Conservation (phyloP, 345 rosid genomes). For the Eucalyptus cloeziana region DNA sequence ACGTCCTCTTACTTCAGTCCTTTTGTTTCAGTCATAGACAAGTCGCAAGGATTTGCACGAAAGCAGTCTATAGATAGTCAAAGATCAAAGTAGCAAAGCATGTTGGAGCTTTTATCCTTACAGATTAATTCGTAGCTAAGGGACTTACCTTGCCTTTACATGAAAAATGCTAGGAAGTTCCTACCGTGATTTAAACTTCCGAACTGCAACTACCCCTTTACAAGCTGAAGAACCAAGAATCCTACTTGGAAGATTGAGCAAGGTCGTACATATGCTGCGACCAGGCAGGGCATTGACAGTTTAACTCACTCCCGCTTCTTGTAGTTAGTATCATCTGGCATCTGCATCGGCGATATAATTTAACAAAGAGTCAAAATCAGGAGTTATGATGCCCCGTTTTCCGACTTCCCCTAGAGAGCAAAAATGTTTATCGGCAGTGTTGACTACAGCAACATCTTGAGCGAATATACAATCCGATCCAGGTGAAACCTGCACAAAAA, state of each 20-base stretch:
- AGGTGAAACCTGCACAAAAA: conserved; percentile 50
- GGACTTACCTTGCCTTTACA: background rate
- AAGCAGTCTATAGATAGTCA: background rate
- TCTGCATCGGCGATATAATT: background rate
- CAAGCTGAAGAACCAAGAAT: background rate
- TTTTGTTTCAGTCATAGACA: background rate
- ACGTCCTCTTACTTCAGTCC: background rate
- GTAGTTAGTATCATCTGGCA: background rate
- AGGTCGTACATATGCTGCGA: background rate
- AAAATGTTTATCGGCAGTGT: conserved; percentile 23
- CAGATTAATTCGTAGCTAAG: background rate
- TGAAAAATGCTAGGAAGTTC: background rate
- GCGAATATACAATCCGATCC: conserved; percentile 31
- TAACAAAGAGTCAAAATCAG: conserved; percentile 32
- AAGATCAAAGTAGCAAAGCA: background rate
- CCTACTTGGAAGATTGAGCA: background rate
- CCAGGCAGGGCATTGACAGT: background rate
- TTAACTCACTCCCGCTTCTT: background rate
- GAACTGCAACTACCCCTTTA: background rate
- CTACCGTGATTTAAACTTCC: background rate
- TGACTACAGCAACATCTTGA: conserved; percentile 37
- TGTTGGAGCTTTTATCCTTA: background rate
- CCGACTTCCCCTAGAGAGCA: conserved; percentile 37
- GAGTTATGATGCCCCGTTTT: conserved; percentile 35
- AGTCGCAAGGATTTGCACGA: background rate